Evolutionary conservation across 345 rosid genomes (phyloP).

Genomic region (Limnanthes douglasii): DNA sequence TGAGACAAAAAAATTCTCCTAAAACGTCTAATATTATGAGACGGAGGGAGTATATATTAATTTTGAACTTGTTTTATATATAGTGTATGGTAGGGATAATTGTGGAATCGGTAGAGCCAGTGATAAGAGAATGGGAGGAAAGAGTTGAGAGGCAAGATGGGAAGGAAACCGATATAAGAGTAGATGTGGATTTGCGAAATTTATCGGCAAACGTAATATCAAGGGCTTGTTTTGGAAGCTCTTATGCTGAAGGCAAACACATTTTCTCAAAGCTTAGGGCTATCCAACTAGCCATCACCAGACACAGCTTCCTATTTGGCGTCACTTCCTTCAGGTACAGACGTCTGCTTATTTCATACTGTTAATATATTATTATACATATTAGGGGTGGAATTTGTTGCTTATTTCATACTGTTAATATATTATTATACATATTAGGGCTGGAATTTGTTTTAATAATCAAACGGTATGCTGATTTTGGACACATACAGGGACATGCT

Average conservation of each 20-base stretch:
- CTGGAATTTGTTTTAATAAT: no score
- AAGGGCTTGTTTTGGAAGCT: constrained; percentile 49
- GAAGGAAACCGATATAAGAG: constrained; percentile 21
- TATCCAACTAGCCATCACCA: constrained; percentile 34
- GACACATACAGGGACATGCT: constrained; percentile 18
- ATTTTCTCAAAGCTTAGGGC: constrained; percentile 38
- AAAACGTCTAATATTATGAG: no score
- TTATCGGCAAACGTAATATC: constrained; percentile 52
- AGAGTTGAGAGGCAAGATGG: constrained; percentile 15
- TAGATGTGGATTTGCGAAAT: constrained; percentile 29
- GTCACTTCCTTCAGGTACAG: constrained; percentile 23
- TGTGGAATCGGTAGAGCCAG: constrained; percentile 28
- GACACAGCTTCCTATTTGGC: constrained; percentile 17
- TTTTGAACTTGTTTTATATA: background rate
- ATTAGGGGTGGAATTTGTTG: no score
- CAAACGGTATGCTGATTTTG: no score
- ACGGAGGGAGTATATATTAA: no score
- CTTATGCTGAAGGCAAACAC: constrained; percentile 34
- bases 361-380: no score
- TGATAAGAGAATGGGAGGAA: constrained; percentile 42
- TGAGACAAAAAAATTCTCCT: no score
- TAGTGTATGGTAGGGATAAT: constrained; percentile 64
- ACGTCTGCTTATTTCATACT: no score
- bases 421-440: no score
- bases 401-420: no score